Percentiles rank a stretch among this genome's conserved stretches.
These are phyloP conservation scores for Phytophthora rubi DNA, from an alignment of 352 stramenopile genomes.

Conservation along the genomic window DNA sequence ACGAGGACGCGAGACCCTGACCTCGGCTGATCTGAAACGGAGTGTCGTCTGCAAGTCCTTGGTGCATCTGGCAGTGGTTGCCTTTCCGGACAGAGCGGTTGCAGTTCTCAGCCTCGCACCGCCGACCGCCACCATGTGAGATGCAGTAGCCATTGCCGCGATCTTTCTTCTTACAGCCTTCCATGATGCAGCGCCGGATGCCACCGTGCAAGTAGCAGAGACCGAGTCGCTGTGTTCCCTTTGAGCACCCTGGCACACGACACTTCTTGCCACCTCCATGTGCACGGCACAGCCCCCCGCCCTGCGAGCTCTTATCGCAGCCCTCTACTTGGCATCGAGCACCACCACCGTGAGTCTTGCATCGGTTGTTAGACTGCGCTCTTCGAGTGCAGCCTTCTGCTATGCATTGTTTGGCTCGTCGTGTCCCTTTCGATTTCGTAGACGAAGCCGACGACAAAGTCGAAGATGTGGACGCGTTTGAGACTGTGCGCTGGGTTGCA, in stretches of 20 bases:
- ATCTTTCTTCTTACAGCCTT: slow-evolving; percentile 85
- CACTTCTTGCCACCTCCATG: slow-evolving; percentile 80
- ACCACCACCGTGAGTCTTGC: slow-evolving; percentile 82
- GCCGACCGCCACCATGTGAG: slow-evolving; percentile 75
- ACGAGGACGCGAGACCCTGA: slow-evolving; percentile 20
- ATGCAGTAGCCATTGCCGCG: slow-evolving; percentile 86
- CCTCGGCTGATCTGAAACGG: slow-evolving; percentile 57
- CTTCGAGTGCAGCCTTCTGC: slow-evolving; percentile 61
- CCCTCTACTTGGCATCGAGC: slow-evolving; percentile 71
- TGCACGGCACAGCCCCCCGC: slow-evolving; percentile 57
- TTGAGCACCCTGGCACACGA: slow-evolving; percentile 65
- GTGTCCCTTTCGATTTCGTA: slow-evolving; percentile 34
- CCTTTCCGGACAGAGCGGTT: slow-evolving; percentile 74
- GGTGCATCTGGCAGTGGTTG: slow-evolving; percentile 79
- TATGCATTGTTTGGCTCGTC: slow-evolving; percentile 73
- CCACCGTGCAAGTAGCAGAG: slow-evolving; percentile 85
- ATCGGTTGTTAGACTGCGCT: slow-evolving; percentile 83
- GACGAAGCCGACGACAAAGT: slow-evolving; percentile 34
- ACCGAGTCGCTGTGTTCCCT: slow-evolving; percentile 78
- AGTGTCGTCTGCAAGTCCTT: slow-evolving; percentile 38
- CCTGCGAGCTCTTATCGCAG: slow-evolving; percentile 83
- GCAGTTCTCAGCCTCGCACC: slow-evolving; percentile 66
- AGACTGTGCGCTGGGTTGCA: slow-evolving; percentile 27
- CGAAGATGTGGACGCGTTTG: slow-evolving; percentile 34
- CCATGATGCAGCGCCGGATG: slow-evolving; percentile 72